Base-by-base conservation (phyloP, 2,329 filamentous ascomycete species). In the Ciborinia camelliae region DNA sequence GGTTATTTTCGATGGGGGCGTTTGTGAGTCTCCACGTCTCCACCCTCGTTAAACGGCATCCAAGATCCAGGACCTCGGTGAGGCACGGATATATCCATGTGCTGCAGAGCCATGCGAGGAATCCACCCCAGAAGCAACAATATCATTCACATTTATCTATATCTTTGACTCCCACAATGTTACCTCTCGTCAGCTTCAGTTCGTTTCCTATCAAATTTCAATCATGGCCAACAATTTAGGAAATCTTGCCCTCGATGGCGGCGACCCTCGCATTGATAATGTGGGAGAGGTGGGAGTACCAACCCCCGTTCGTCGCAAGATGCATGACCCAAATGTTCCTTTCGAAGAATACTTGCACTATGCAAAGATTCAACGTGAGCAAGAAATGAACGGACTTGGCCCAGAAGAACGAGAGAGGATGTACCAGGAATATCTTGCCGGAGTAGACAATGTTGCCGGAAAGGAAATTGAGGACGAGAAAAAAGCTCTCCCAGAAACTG, bases 291-390 rank as follows among this genome's bases (percentile, higher is more conserved):
- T 57, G 15, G 51, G 15, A 28, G 26, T 63, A n/a, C 39, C 61
- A 26, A 63, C 61, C 6, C 1, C 6, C 18, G 61, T 57, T 47
- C 61, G 50, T 57, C 64, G 26, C 51, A 64, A 58, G 32, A 65
- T 63, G 65, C 73, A 68, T 70, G 74, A 77, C 48, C 65, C 71
- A 6, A 69, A 59, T 62, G 66, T 76, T 32, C 58, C 68, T 0
- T 73, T 76, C 48, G 75, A 76, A 57, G 75, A 76, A 66, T 76
- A 76, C 62, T 62, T 72, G 58, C 73, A 74, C 66, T 76, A 74
- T 62, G 75, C 75, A 15, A 66, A 72, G 55, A 75, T 64, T 73
- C 75, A 20, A 66, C 70, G 62, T 7, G 66, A 60, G 67, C 73
- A 62, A 69, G 76, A 68, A 63, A 70, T 5, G 26, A 26, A 65